A percentile compares a stretch with the other conserved stretches of the same genome.
These are phyloP conservation scores for Schizopora paradoxa DNA, from an alignment of 1,284 basidiomycete species.

Conservation along the genomic window DNA sequence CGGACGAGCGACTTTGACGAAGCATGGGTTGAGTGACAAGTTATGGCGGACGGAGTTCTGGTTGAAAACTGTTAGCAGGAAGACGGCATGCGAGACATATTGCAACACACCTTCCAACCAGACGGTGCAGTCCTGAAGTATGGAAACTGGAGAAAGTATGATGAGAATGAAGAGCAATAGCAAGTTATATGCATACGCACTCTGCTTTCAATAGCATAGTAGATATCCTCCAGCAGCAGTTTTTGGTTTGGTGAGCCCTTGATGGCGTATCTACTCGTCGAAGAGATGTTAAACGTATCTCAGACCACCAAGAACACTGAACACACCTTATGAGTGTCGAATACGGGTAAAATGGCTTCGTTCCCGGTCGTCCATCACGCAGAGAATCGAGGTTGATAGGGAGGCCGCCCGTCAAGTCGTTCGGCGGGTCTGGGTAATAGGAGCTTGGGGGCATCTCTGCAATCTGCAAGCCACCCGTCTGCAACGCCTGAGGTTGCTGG, in stretches of 20 bases:
- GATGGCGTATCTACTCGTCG: constrained; percentile 63
- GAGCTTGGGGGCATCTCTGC: constrained; percentile 37
- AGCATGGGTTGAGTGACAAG: constrained; percentile 88
- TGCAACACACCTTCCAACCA: constrained; percentile 71
- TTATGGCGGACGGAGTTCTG: constrained; percentile 95
- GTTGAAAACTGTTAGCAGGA: neutral
- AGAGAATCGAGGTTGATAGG: constrained; percentile 80
- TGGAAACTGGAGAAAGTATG: constrained; percentile 51
- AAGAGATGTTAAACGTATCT: constrained; percentile 11
- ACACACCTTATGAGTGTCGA: constrained; percentile 79
- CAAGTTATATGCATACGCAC: constrained; percentile 39
- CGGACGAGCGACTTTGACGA: constrained; percentile 86
- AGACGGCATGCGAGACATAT: neutral
- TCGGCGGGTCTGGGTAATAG: constrained; percentile 67
- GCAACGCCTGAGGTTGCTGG: constrained; percentile 6
- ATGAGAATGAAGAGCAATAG: constrained; percentile 1
- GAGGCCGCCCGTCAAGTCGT: constrained; percentile 71
- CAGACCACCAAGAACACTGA: constrained; percentile 8
- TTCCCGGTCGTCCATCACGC: constrained; percentile 75
- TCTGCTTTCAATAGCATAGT: constrained; percentile 81
- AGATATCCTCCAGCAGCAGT: constrained; percentile 76
- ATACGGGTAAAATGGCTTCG: constrained; percentile 82
- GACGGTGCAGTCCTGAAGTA: constrained; percentile 77
- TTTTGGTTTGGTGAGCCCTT: constrained; percentile 83
- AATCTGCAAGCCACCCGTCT: constrained; percentile 10